Evolutionary conservation across 768 basidiomycete species (phyloP), one percentile per base, ranked within the genome.

Genomic region (Tylopilus sp.): DNA sequence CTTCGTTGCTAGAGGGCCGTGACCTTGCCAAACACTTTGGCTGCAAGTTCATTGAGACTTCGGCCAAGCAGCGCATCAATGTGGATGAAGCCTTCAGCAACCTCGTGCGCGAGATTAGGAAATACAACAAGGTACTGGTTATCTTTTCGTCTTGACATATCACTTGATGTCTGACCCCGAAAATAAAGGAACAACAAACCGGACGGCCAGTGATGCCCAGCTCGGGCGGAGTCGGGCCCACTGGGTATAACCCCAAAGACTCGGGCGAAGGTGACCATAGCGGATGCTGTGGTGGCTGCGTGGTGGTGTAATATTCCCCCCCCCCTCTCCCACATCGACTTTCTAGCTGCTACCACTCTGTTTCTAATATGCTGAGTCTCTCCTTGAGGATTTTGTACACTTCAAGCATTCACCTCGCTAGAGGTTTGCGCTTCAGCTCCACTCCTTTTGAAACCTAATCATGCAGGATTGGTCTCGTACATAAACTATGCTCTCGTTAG

Each of bases 71-170:
- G 63, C 82, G 95, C 47, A 92, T 95, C 73, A 97, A 97, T 61
- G 94, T 98, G 49, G 95, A 98, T 59, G 91, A 97, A 73, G 91
- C 92, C 12, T 98, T 98, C 74, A 83, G 80, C 62, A 87, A 88
- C 56, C 86, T 98, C 58, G 93, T 98, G 26, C 84, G 94, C 28
- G 91, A 94, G 70, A 97, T 97, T 62, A 80, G 93, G 65, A 86
- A 86, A 68, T 94, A 91, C 68, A 97, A 95, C 77, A 92, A 91
- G 79, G 93, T 91, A 44, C 44, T 6, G 75, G 55, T 48, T 59
- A 1, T 15, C 5, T 12, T 28, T 28, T 28, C 22, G 15, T 10
- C 52, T 35, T 25, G 45, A 42, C 17, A 11, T 21, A 33, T 40
- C 39, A 15, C 38, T 1, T 36, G 22, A 33, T 49, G 20, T 31